Percentiles rank a stretch among this genome's conserved stretches.
Conservation (phyloP, 331 rosid genomes). For the Stylosanthes scabra region DNA sequence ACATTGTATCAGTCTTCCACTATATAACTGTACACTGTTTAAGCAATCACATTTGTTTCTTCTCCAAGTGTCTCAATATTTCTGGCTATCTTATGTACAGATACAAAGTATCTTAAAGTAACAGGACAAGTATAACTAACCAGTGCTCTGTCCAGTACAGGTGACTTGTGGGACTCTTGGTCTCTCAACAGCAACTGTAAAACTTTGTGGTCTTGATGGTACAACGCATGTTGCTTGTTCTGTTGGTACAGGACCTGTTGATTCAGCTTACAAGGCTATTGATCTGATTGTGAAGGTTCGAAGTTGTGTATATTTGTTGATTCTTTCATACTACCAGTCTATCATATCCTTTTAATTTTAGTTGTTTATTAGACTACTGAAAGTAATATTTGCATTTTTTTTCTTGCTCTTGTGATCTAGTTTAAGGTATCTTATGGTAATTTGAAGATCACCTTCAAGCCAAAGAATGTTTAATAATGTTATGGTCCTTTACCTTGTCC, state of each 20-base stretch:
- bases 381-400: constrained; percentile 5
- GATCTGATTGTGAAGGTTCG: constrained; percentile 90
- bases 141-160: constrained; percentile 58
- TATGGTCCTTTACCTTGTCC: background rate
- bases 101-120: background rate
- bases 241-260: constrained; percentile 97
- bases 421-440: constrained; percentile 5
- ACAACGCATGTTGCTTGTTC: constrained; percentile 72
- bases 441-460: background rate
- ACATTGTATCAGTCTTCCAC: no score
- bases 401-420: constrained; percentile 8
- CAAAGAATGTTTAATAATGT: constrained; percentile 1
- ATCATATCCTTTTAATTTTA: constrained; percentile 18
- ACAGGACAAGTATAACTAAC: constrained; percentile 34
- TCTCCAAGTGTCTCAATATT: no score
- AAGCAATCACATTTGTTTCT: no score
- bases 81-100: no score
- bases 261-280: constrained; percentile 96
- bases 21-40: no score
- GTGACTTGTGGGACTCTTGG: constrained; percentile 96
- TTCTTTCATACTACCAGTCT: constrained; percentile 14
- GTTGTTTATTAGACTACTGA: background rate
- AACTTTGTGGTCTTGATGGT: constrained; percentile 68
- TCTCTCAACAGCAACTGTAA: constrained; percentile 90
- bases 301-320: constrained; percentile 8